Evolutionary conservation across 495 filamentous ascomycete genomes (phyloP).

Genomic region (Neurospora sublineolata): DNA sequence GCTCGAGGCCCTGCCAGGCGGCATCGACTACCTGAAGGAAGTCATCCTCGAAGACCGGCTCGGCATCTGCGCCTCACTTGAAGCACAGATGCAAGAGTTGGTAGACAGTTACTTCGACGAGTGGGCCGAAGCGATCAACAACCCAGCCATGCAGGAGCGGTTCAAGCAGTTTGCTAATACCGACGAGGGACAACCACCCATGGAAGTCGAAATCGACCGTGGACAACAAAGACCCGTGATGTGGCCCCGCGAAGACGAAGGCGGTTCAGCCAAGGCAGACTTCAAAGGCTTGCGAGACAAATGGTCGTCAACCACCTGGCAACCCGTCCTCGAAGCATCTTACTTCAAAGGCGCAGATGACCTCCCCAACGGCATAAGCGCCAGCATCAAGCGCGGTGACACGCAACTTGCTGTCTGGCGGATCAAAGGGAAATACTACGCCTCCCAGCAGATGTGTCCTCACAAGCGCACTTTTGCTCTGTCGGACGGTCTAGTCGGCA

Average conservation of each 20-base stretch:
- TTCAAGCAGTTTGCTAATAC: conserved; percentile 92
- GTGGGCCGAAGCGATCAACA: conserved; percentile 76
- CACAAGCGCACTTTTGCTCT: conserved; percentile 90
- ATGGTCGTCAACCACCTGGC: conserved; percentile 72
- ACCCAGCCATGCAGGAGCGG: conserved; percentile 53
- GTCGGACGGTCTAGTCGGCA: conserved; percentile 79
- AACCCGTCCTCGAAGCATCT: conserved; percentile 64
- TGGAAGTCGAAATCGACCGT: conserved; percentile 66
- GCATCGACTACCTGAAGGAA: conserved; percentile 71
- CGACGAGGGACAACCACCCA: conserved; percentile 50
- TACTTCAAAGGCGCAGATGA: conserved; percentile 58
- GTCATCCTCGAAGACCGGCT: conserved; percentile 85
- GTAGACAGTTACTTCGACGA: conserved; percentile 90
- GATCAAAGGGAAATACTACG: conserved; percentile 70
- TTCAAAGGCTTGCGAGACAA: conserved; percentile 53
- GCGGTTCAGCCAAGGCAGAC: conserved; percentile 45
- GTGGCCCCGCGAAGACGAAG: conserved; percentile 56
- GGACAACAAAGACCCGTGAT: conserved; percentile 67
- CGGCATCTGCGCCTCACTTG: conserved; percentile 76
- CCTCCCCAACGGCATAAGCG: conserved; percentile 54
- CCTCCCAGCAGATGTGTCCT: conserved; percentile 97
- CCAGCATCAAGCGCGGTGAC: conserved; percentile 75
- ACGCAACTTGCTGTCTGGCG: conserved; percentile 90
- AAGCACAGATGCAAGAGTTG: conserved; percentile 80
- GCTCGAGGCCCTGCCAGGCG: conserved; percentile 80